Evolutionary conservation across 2,329 filamentous ascomycete species (phyloP).

Genomic region (Claviceps maximensis): DNA sequence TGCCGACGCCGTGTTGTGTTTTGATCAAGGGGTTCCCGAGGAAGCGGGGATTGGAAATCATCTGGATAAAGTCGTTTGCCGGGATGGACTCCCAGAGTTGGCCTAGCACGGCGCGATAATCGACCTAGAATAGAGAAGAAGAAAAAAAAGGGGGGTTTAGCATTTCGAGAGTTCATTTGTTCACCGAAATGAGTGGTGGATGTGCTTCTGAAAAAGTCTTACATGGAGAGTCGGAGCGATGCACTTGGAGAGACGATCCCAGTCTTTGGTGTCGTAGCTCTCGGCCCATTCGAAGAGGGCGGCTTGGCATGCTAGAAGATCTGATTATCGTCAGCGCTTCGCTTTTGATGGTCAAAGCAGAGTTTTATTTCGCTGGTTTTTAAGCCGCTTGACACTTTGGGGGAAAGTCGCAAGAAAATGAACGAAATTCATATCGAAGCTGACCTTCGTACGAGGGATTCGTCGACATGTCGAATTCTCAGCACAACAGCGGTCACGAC

Average conservation of each 20-base stretch:
- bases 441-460: neutral
- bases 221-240: constrained; percentile 30
- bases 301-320: neutral
- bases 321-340: neutral
- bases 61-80: constrained; percentile 36
- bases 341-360: neutral
- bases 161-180: too few relatives aligned
- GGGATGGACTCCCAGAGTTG: constrained; percentile 44
- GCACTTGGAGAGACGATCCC: constrained; percentile 42
- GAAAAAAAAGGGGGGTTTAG: neutral
- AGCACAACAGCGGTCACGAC: too few relatives aligned
- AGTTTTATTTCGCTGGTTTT: too few relatives aligned
- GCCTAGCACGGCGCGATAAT: constrained; percentile 28
- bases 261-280: constrained; percentile 53
- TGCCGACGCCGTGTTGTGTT: constrained; percentile 45
- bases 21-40: constrained; percentile 40
- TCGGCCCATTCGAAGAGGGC: constrained; percentile 46
- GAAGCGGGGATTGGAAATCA: constrained; percentile 37
- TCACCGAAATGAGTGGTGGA: neutral
- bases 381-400: too few relatives aligned
- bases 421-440: too few relatives aligned
- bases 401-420: too few relatives aligned
- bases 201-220: neutral
- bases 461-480: neutral
- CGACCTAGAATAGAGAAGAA: constrained; percentile 8